Evolutionary conservation across 352 stramenopile species (phyloP).

Genomic region (Phytophthora citricola): DNA sequence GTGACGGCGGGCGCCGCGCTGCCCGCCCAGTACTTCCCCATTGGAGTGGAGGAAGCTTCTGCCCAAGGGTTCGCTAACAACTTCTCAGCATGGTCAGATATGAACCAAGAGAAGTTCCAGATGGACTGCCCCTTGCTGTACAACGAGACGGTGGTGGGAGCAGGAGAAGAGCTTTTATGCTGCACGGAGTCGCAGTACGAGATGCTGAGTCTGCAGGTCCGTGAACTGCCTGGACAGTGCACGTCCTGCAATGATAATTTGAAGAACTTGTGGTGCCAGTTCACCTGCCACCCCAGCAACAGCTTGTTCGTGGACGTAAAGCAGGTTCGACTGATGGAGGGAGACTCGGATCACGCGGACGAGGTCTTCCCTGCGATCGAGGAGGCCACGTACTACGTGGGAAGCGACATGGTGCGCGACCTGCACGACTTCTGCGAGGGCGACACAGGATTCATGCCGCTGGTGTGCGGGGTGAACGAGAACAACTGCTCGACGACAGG

Average conservation of each 20-base stretch:
- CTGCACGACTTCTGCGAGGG: conserved; percentile 76
- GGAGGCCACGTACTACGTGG: conserved; percentile 73
- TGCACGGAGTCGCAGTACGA: conserved; percentile 84
- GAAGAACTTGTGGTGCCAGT: conserved; percentile 84
- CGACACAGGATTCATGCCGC: conserved; percentile 54
- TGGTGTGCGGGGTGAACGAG: conserved; percentile 49
- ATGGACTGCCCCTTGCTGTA: conserved; percentile 77
- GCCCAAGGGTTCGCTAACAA: conserved; percentile 69
- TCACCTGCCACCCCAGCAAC: conserved; percentile 82
- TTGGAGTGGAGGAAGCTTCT: conserved; percentile 59
- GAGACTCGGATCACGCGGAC: conserved; percentile 50
- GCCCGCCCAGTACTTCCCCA: conserved; percentile 73
- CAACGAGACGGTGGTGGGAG: conserved; percentile 54
- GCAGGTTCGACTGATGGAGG: conserved; percentile 67
- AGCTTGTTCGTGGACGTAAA: conserved; percentile 77
- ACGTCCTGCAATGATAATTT: conserved; percentile 78
- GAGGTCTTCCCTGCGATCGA: conserved; percentile 74
- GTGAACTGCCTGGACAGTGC: conserved; percentile 65
- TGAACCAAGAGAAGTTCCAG: conserved; percentile 71
- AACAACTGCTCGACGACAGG: conserved; percentile 67
- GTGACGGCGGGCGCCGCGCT: conserved; percentile 43
- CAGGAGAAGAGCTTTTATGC: conserved; percentile 66
- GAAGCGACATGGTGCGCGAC: conserved; percentile 69
- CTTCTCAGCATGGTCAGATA: conserved; percentile 69
- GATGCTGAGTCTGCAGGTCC: conserved; percentile 62